Evolutionary conservation across 192 early-diverging fungal species (phyloP).

Genomic region (Dimargaris cristalligena): DNA sequence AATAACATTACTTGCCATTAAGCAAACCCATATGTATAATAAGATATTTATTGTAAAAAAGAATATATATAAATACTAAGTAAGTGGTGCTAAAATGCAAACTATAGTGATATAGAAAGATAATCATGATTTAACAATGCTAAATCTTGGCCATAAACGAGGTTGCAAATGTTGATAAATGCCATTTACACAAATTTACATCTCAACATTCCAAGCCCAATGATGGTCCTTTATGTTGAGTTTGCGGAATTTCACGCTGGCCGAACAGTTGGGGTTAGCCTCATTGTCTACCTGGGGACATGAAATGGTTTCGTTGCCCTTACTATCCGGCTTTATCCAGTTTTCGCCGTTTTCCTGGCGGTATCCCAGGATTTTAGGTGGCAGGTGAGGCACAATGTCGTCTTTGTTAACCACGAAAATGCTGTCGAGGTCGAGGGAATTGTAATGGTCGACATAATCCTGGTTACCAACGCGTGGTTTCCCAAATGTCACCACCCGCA

Average conservation of each 20-base stretch:
- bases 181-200: not conserved
- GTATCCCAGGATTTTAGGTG: constrained; percentile 16
- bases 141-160: too few relatives aligned
- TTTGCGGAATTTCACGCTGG: not conserved
- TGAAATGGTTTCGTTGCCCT: not conserved
- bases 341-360: constrained; percentile 19
- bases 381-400: constrained; percentile 21
- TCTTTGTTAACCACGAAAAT: constrained; percentile 22
- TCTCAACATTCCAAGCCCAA: not conserved
- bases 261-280: not conserved
- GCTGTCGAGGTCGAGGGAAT: constrained; percentile 13
- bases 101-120: too few relatives aligned
- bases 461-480: constrained; percentile 26
- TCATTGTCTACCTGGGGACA: constrained; percentile 1
- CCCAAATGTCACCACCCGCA: constrained; percentile 21
- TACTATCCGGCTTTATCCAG: constrained; percentile 20
- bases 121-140: too few relatives aligned
- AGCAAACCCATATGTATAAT: too few relatives aligned
- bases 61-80: too few relatives aligned
- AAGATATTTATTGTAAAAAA: too few relatives aligned
- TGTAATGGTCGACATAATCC: constrained; percentile 19
- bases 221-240: not conserved
- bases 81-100: too few relatives aligned
- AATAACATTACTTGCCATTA: too few relatives aligned
- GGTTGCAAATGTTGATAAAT: not conserved